Conservation (phyloP, 108 stramenopile species). For the Pseudonitzschia pungens region DNA sequence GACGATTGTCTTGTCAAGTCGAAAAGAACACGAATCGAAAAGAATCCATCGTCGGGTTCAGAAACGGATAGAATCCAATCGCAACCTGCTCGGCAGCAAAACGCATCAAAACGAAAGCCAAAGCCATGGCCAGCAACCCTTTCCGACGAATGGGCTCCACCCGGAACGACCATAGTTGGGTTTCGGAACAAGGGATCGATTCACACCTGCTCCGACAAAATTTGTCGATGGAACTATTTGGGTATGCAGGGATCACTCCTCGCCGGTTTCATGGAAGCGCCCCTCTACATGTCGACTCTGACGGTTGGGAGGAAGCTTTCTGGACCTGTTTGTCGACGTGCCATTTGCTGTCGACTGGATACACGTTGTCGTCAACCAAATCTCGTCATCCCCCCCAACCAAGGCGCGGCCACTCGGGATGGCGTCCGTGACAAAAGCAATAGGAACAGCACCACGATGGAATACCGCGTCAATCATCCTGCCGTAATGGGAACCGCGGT, state of each 20-base stretch:
- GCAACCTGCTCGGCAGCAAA: not conserved
- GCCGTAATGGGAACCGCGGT: constrained; percentile 80
- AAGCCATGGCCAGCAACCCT: constrained; percentile 68
- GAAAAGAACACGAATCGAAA: constrained; percentile 11
- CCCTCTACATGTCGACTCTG: constrained; percentile 62
- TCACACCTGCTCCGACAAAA: constrained; percentile 68
- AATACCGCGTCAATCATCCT: constrained; percentile 66
- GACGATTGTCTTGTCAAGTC: not conserved
- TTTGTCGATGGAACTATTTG: constrained; percentile 80
- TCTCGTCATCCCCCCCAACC: not conserved
- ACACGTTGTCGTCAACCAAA: constrained; percentile 35
- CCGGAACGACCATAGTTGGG: constrained; percentile 63
- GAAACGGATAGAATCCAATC: not conserved
- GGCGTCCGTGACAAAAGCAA: not conserved
- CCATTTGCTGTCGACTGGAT: constrained; percentile 74
- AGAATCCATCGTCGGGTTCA: constrained; percentile 10
- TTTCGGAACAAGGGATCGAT: constrained; percentile 28
- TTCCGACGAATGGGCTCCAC: constrained; percentile 84
- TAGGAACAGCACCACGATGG: not conserved
- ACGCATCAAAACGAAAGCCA: not conserved
- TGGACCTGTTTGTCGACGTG: constrained; percentile 60
- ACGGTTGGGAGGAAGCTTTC: constrained; percentile 85
- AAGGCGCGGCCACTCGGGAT: not conserved
- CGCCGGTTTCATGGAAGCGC: constrained; percentile 51
- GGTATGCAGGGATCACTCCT: constrained; percentile 82